A percentile compares a stretch with the other conserved stretches of the same genome.
phyloP scores from a whole-genome alignment of 177 flowering plant species.

The Vitis hybrid region DNA sequence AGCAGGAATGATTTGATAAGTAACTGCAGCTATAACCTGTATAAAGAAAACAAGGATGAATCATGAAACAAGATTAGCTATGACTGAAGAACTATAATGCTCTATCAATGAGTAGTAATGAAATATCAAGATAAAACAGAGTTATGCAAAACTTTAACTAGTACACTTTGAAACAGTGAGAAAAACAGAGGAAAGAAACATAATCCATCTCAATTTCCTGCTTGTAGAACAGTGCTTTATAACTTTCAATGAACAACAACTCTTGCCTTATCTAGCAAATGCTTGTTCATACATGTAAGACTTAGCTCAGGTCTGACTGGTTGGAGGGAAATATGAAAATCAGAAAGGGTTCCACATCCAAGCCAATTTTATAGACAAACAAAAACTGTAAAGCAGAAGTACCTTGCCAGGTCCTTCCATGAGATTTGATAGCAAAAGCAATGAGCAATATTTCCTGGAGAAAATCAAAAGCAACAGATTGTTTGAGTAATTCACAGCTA shows the following conservation, averaged over 20 bases:
- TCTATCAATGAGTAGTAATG: too few species aligned
- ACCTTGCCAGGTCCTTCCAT: slow-evolving; percentile 44
- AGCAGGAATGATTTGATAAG: slow-evolving; percentile 77
- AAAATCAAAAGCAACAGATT: slow-evolving; percentile 2
- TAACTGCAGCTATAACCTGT: slow-evolving; percentile 80
- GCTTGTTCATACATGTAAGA: too few species aligned
- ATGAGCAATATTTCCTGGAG: slow-evolving; percentile 75
- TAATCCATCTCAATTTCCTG: too few species aligned
- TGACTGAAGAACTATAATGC: too few species aligned
- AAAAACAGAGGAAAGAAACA: too few species aligned
- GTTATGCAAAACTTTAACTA: too few species aligned
- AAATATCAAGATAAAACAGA: too few species aligned
- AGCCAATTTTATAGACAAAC: neutral
- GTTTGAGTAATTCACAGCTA: neutral
- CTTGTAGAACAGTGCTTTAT: too few species aligned
- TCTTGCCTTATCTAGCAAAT: too few species aligned
- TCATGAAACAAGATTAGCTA: neutral
- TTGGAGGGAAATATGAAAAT: neutral
- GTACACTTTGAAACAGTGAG: too few species aligned
- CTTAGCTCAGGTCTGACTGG: too few species aligned
- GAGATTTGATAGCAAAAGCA: slow-evolving; percentile 50
- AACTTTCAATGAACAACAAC: too few species aligned
- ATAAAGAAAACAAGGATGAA: slow-evolving; percentile 5
- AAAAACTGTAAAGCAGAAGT: slow-evolving; percentile 3
- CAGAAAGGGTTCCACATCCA: neutral